These are phyloP conservation scores for Silene conica DNA, from an alignment of 148 eudicot species.

Conservation along the genomic window DNA sequence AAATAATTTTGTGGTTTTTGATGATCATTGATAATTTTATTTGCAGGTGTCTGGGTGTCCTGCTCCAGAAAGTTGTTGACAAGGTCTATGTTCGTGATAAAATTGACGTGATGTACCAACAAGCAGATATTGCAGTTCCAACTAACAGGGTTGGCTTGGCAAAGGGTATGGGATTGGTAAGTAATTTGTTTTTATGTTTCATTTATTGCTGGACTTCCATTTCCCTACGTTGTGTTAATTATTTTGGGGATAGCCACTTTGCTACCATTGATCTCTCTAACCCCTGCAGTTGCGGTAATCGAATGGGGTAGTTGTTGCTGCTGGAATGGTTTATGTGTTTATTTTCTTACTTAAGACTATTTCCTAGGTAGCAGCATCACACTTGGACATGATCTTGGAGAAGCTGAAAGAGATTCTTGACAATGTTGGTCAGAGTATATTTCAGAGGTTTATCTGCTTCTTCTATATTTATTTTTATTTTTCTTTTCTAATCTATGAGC, in stretches of 20 bases:
- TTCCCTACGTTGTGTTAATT: constrained; percentile 9
- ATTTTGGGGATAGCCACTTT: constrained; percentile 4
- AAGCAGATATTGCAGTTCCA: constrained; percentile 76
- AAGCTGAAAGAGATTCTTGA: constrained; percentile 86
- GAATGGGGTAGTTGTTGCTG: background rate
- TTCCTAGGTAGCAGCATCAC: constrained; percentile 72
- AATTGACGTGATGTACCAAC: constrained; percentile 81
- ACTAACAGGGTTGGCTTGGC: constrained; percentile 94
- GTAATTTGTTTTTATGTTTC: constrained; percentile 5
- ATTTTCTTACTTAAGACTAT: constrained; percentile 9
- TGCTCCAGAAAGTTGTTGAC: constrained; percentile 88
- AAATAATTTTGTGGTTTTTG: background rate
- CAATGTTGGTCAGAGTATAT: constrained; percentile 73
- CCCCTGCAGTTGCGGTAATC: background rate
- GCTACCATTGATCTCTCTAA: background rate
- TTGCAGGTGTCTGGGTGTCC: constrained; percentile 84
- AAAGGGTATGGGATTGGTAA: constrained; percentile 96
- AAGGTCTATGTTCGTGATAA: constrained; percentile 74
- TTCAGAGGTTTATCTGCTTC: constrained; percentile 55
- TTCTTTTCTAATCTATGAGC: background rate
- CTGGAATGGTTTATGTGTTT: background rate
- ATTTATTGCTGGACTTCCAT: background rate
- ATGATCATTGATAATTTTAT: background rate
- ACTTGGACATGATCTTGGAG: constrained; percentile 93
- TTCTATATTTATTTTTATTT: background rate